Evolutionary conservation across 2,329 filamentous ascomycete genomes (phyloP).

Genomic region (Microcera coccophila): DNA sequence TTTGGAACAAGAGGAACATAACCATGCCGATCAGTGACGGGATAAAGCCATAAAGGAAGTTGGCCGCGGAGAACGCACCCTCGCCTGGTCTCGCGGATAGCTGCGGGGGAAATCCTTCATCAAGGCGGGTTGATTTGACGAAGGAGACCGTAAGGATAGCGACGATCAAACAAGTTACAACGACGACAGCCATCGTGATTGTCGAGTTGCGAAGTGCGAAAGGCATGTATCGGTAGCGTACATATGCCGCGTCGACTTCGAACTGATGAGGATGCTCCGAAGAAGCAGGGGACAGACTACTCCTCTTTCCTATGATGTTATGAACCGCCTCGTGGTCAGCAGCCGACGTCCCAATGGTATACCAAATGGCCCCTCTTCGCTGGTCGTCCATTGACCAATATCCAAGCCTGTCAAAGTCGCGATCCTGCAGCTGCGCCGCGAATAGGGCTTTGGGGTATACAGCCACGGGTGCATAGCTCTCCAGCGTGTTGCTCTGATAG

Average conservation of each 20-base stretch:
- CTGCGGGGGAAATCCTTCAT: conserved; percentile 66
- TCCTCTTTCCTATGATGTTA: conserved; percentile 27
- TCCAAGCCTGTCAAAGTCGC: conserved; percentile 68
- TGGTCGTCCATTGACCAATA: conserved; percentile 74
- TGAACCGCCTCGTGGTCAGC: conserved; percentile 26
- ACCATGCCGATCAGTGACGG: conserved; percentile 65
- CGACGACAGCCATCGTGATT: conserved; percentile 62
- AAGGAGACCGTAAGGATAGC: conserved; percentile 78
- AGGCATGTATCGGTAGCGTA: conserved; percentile 62
- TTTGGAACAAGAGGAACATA: conserved; percentile 63
- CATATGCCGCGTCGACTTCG: conserved; percentile 19
- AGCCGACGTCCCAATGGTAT: conserved; percentile 62
- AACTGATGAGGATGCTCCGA: conserved; percentile 27
- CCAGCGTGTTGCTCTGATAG: conserved; percentile 72
- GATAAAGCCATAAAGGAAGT: conserved; percentile 81
- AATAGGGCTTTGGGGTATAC: conserved; percentile 49
- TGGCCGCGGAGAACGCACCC: conserved; percentile 74
- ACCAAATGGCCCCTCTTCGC: conserved; percentile 65
- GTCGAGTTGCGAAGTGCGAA: conserved; percentile 68
- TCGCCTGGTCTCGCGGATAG: conserved; percentile 57
- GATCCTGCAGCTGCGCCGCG: conserved; percentile 49
- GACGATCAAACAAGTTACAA: conserved; percentile 58
- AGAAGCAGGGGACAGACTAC: conserved; percentile 31
- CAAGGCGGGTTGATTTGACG: conserved; percentile 61
- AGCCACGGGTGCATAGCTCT: conserved; percentile 67